These are phyloP conservation scores for Psidium guajava DNA, from an alignment of 345 rosid species.

Conservation along the genomic window DNA sequence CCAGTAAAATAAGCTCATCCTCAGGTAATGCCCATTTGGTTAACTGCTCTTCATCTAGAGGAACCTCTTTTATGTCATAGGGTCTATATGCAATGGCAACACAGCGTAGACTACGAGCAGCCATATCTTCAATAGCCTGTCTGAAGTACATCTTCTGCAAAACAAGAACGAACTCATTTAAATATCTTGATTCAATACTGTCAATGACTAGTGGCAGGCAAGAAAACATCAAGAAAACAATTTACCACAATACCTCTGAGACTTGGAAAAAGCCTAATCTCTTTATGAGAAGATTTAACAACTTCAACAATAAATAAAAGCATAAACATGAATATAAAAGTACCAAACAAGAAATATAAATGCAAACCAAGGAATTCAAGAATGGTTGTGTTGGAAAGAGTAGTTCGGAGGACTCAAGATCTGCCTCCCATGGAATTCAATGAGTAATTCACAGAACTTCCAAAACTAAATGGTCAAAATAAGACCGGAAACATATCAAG, in stretches of 20 bases:
- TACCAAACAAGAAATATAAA: background rate
- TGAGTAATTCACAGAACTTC: background rate
- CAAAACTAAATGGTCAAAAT: background rate
- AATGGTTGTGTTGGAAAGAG: background rate
- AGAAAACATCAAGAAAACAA: background rate
- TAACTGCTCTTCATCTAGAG: conserved; percentile 55
- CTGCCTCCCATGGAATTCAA: background rate
- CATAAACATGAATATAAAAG: background rate
- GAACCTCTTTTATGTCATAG: conserved; percentile 53
- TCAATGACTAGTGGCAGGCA: background rate
- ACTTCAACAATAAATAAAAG: background rate
- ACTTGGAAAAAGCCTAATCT: background rate
- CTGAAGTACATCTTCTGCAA: conserved; percentile 41
- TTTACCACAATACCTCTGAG: background rate
- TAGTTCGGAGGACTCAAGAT: background rate
- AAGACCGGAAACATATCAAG: fast-evolving
- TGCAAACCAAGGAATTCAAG: background rate
- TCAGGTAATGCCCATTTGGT: conserved; percentile 74
- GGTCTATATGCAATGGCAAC: conserved; percentile 79
- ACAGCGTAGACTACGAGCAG: conserved; percentile 78
- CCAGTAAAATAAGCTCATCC: conserved; percentile 80
- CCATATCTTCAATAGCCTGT: conserved; percentile 71
- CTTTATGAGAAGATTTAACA: background rate
- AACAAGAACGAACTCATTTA: conserved; percentile 1
- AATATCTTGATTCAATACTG: background rate